Conservation (phyloP, 2,329 filamentous ascomycete species). For the Hymenoscyphus fructigenus region DNA sequence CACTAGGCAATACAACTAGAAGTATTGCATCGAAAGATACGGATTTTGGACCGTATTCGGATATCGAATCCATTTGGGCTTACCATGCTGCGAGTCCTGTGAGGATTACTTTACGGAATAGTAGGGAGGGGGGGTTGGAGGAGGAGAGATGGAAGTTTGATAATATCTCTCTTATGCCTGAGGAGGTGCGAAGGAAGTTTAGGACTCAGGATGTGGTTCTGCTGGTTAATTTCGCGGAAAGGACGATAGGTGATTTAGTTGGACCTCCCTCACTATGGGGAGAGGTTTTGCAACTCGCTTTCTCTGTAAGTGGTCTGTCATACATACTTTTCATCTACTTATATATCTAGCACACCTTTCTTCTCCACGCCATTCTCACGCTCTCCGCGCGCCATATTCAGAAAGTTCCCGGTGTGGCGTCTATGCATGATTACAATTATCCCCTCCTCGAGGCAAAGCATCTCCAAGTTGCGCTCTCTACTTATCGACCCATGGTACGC, state of each 20-base stretch:
- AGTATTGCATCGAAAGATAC: neutral
- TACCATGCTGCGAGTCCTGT: neutral
- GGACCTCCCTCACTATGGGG: constrained; percentile 17
- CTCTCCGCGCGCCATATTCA: constrained; percentile 20
- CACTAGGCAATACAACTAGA: neutral
- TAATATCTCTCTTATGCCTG: constrained; percentile 5
- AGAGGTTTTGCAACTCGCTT: constrained; percentile 22
- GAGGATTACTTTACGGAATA: neutral
- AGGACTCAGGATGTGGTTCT: constrained; percentile 16
- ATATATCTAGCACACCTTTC: constrained; percentile 18
- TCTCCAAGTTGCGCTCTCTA: constrained; percentile 20
- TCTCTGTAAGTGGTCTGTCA: constrained; percentile 14
- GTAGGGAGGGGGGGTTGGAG: neutral
- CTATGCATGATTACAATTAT: constrained; percentile 11
- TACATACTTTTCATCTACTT: neutral
- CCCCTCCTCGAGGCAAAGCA: constrained; percentile 16
- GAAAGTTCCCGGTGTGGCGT: constrained; percentile 6
- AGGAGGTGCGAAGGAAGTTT: constrained; percentile 13
- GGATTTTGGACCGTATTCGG: neutral
- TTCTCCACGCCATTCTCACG: constrained; percentile 23
- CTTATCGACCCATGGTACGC: constrained; percentile 18
- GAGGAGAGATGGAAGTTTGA: no score
- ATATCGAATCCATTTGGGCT: neutral
- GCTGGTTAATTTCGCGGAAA: constrained; percentile 15
- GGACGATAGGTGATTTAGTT: constrained; percentile 14